phyloP scores from a whole-genome alignment of 1,139 yeast species.

The Casaregolazyma suthepensis region DNA sequence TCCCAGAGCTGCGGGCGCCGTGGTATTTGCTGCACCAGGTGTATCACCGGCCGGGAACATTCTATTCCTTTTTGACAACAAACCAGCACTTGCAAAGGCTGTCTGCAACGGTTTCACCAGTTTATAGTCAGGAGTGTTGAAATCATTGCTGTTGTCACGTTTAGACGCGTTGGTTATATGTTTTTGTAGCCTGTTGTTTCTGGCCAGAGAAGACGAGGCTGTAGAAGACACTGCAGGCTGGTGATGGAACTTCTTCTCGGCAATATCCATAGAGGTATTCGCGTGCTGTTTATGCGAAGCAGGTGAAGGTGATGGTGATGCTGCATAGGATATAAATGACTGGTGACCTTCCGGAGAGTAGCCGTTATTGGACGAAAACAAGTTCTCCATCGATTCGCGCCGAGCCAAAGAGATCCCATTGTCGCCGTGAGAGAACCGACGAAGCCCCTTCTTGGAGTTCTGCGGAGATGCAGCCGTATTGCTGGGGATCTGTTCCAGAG shows the following conservation, averaged over 20 bases:
- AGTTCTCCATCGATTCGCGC: slow-evolving; percentile 17
- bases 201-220: slow-evolving; percentile 8
- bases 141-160: slow-evolving; percentile 24
- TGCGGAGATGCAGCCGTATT: background rate
- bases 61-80: slow-evolving; percentile 61
- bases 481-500: slow-evolving; percentile 2
- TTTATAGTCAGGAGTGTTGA: slow-evolving; percentile 49
- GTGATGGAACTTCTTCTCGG: background rate
- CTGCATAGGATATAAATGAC: slow-evolving; percentile 1
- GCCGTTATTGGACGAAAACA: slow-evolving; percentile 10
- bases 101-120: slow-evolving; percentile 80
- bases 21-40: slow-evolving; percentile 6
- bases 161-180: slow-evolving; percentile 21
- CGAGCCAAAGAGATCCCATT: slow-evolving; percentile 9
- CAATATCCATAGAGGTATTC: background rate
- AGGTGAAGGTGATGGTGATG: slow-evolving; percentile 8
- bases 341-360: slow-evolving; percentile 3
- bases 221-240: slow-evolving; percentile 3
- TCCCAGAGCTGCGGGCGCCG: slow-evolving; percentile 2
- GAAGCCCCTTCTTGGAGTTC: slow-evolving; percentile 2
- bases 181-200: slow-evolving; percentile 7
- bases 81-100: slow-evolving; percentile 73
- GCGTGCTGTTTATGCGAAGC: slow-evolving; percentile 3
- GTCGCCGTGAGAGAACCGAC: slow-evolving; percentile 6
- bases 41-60: slow-evolving; percentile 14